These are phyloP conservation scores for Kwoniella dejecticola DNA, from an alignment of 768 basidiomycete genomes.

Conservation along the genomic window DNA sequence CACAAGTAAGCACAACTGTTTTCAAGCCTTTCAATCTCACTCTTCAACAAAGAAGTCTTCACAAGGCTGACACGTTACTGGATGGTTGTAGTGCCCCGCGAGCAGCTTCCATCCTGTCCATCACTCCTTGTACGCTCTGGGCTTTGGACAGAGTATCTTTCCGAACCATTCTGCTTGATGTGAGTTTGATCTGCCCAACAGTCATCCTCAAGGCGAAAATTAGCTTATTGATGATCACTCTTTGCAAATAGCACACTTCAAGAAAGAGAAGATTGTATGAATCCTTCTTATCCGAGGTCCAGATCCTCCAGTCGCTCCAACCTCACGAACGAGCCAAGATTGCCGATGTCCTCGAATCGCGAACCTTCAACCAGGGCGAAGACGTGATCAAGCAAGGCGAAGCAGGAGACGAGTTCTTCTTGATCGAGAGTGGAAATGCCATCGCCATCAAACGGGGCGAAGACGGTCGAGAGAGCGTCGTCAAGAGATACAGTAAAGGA, in stretches of 20 bases:
- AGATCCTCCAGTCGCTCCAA: constrained; percentile 80
- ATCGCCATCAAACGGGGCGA: constrained; percentile 70
- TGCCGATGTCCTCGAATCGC: constrained; percentile 88
- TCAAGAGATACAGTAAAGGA: constrained; percentile 78
- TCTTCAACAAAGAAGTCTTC: too few species aligned
- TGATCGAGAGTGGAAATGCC: constrained; percentile 92
- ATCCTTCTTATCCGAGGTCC: constrained; percentile 86
- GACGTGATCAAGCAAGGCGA: constrained; percentile 90
- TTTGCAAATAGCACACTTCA: constrained; percentile 65
- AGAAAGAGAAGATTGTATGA: constrained; percentile 94
- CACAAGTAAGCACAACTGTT: constrained; percentile 70
- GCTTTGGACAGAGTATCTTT: constrained; percentile 96
- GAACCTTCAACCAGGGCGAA: constrained; percentile 77
- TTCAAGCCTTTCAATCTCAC: too few species aligned
- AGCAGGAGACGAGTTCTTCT: constrained; percentile 95
- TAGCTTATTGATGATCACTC: constrained; percentile 3
- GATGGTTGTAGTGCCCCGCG: constrained; percentile 68
- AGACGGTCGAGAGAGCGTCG: constrained; percentile 63
- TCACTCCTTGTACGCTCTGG: constrained; percentile 79
- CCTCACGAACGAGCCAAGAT: constrained; percentile 92
- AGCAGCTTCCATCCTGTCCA: constrained; percentile 87
- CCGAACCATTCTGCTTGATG: constrained; percentile 91
- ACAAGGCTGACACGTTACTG: too few species aligned
- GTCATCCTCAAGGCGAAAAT: neutral
- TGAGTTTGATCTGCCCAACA: constrained; percentile 38